Evolutionary conservation across 805 yeast genomes (phyloP), one percentile per base, ranked within the genome.

Genomic region (Kluyveromyces lactis): DNA sequence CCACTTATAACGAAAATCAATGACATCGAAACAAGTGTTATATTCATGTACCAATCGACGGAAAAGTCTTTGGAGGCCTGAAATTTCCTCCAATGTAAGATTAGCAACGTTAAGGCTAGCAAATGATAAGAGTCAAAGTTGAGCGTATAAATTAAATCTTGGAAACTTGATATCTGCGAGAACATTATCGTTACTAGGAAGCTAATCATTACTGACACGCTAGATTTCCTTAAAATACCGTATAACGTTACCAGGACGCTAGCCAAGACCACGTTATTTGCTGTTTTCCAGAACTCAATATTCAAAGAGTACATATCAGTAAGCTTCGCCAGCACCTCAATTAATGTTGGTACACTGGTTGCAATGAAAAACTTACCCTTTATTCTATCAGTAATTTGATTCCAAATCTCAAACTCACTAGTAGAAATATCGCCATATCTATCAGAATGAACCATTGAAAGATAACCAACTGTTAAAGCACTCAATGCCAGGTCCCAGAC

Each of bases 311-410:
- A 26, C 11, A 8, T 15, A 8, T 24, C 15, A 13, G 30, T 24
- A 4, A 26, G 12, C 4, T 9, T 6, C 3, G 30, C 17, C 19
- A 24, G 10, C 15, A 24, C 18, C 15, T 26, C 27, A 9, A 16
- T 26, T 3, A 34, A n/a, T 17, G 21, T 7, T 4, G 37, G 37
- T 18, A 34, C 29, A 24, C 29, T 26, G 11, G 13, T 24, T 11
- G 30, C 23, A 26, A 34, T 34, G 13, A 34, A 34, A 18, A 34
- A 34, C 13, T 26, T 34, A 12, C 37, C 37, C 10, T 12, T 13
- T 3, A 9, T 18, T 4, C 18, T 18, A n/a, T 34, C 29, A 17
- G 13, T 13, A 5, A 34, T 9, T 17, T 34, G 21, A 17, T 12
- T 34, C 37, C 37, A 34, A n/a, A 34, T 4, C 5, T 16, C 30